Conservation (phyloP, 2,329 filamentous ascomycete species). For the Claviceps pazoutovae region DNA sequence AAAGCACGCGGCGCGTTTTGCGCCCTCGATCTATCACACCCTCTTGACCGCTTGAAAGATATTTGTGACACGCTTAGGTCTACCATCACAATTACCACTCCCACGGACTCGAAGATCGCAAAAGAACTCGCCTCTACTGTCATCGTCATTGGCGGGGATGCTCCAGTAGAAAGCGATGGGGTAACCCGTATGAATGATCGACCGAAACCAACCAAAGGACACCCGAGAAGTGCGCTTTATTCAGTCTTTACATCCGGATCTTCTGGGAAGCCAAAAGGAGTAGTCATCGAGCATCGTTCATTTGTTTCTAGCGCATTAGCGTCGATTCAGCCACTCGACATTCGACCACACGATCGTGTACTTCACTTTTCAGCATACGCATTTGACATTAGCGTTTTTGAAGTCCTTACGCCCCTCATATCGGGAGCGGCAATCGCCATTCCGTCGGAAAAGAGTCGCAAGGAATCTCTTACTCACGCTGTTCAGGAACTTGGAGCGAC, state of each 20-base stretch:
- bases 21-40: slow-evolving; percentile 13
- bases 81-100: background rate
- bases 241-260: slow-evolving; percentile 40
- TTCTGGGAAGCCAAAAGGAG: slow-evolving; percentile 33
- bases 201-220: background rate
- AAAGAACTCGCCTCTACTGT: background rate
- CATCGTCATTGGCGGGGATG: background rate
- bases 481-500: slow-evolving; percentile 5
- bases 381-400: slow-evolving; percentile 9
- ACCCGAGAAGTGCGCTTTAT: slow-evolving; percentile 5
- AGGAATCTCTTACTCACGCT: slow-evolving; percentile 4
- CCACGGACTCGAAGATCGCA: background rate
- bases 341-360: background rate
- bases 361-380: slow-evolving; percentile 9
- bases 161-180: background rate
- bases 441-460: slow-evolving; percentile 7
- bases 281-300: slow-evolving; percentile 4
- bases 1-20: slow-evolving; percentile 20
- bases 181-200: background rate
- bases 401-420: slow-evolving; percentile 7
- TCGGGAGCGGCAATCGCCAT: slow-evolving; percentile 8
- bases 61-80: slow-evolving; percentile 3
- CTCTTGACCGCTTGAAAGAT: slow-evolving; percentile 1
- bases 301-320: slow-evolving; percentile 2
- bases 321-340: background rate